Percentiles rank a stretch among this genome's conserved stretches.
Evolutionary conservation across 2,329 filamentous ascomycete species (phyloP).

Genomic region (Gyromitra esculenta): DNA sequence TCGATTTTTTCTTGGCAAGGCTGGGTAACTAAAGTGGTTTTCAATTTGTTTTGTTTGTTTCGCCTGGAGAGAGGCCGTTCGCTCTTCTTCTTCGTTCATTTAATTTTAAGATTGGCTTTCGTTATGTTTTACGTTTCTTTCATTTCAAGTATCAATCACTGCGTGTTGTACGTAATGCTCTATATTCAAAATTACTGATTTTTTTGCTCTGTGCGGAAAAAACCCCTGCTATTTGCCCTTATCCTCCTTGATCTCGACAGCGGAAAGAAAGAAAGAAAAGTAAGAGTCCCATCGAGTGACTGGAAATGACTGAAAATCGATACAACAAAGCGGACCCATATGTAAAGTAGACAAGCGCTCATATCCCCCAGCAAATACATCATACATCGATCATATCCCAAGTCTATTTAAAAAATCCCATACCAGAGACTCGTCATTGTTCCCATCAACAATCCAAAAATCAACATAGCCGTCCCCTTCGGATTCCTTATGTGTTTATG

Average conservation of each 20-base stretch:
- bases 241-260: neutral
- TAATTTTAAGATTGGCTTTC: constrained; percentile 3
- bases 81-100: constrained; percentile 15
- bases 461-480: constrained; percentile 37
- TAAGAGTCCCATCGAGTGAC: constrained; percentile 16
- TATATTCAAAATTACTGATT: constrained; percentile 11
- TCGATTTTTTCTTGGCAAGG: neutral
- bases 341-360: constrained; percentile 23
- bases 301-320: constrained; percentile 22
- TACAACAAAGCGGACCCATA: constrained; percentile 12
- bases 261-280: neutral
- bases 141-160: constrained; percentile 1
- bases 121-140: neutral
- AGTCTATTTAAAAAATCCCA: constrained; percentile 32
- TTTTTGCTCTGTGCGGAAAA: constrained; percentile 6
- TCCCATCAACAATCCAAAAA: constrained; percentile 34
- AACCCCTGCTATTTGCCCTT: neutral
- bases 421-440: constrained; percentile 47
- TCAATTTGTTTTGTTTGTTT: constrained; percentile 13
- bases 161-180: neutral
- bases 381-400: neutral
- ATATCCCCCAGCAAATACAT: constrained; percentile 23
- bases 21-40: constrained; percentile 6
- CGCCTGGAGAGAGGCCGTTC: constrained; percentile 9
- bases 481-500: constrained; percentile 42